phyloP scores from a whole-genome alignment of 495 filamentous ascomycete genomes.

The Penicillium canescens region DNA sequence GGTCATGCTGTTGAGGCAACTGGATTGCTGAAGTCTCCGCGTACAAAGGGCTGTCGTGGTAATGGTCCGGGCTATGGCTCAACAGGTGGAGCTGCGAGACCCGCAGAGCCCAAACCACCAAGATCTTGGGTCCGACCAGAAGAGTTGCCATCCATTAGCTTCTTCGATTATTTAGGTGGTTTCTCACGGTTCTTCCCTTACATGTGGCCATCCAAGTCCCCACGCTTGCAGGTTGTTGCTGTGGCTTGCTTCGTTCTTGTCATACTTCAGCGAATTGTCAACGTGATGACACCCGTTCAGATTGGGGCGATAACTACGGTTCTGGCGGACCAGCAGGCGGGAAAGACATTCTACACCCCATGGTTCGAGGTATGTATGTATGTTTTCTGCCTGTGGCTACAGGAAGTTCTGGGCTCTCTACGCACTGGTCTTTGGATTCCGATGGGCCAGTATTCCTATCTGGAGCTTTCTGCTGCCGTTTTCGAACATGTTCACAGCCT shows the following conservation, averaged over 20 bases:
- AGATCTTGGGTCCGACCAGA: constrained; percentile 26
- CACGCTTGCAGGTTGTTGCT: constrained; percentile 71
- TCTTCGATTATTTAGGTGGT: constrained; percentile 47
- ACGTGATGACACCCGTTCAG: constrained; percentile 77
- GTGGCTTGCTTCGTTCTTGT: constrained; percentile 77
- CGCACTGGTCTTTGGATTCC: constrained; percentile 78
- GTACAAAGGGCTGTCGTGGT: constrained; percentile 17
- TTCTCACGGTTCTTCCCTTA: constrained; percentile 93
- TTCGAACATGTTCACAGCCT: constrained; percentile 86
- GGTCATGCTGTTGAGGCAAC: constrained; percentile 47
- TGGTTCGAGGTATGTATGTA: constrained; percentile 64
- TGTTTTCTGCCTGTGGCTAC: constrained; percentile 68
- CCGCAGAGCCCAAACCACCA: constrained; percentile 34
- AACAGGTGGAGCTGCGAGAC: constrained; percentile 47
- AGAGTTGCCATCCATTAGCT: constrained; percentile 4
- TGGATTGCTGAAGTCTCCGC: constrained; percentile 31
- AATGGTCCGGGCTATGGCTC: not conserved
- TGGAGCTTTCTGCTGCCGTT: constrained; percentile 75
- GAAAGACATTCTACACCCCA: not conserved
- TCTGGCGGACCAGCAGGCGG: not conserved
- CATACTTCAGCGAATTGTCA: constrained; percentile 73
- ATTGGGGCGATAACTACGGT: constrained; percentile 8
- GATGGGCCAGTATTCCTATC: constrained; percentile 77
- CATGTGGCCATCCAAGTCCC: constrained; percentile 83
- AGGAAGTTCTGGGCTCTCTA: constrained; percentile 70